phyloP scores from a whole-genome alignment of 192 early-diverging fungal genomes.

The Dissophora globulifera region DNA sequence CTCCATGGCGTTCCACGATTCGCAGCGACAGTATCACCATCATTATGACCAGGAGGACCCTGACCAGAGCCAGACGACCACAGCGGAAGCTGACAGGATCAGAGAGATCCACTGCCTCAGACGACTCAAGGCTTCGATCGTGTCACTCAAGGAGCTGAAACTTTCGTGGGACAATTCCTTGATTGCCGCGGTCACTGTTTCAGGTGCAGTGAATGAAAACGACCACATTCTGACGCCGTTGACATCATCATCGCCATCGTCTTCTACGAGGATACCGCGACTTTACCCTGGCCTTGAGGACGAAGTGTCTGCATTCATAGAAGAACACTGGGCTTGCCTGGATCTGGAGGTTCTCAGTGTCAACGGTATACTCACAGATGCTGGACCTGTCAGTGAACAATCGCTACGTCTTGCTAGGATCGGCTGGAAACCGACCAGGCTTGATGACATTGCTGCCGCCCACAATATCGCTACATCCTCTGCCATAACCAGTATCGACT shows the following conservation, averaged over 20 bases:
- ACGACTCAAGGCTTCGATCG: constrained; percentile 18
- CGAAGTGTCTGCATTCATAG: constrained; percentile 15
- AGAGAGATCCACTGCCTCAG: constrained; percentile 23
- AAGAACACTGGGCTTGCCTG: constrained; percentile 16
- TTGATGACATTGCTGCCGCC: too few species aligned
- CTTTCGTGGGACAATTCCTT: constrained; percentile 16
- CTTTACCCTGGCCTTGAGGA: constrained; percentile 6
- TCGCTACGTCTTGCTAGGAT: neutral
- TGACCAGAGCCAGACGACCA: neutral
- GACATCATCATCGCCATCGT: neutral
- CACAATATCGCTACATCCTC: too few species aligned
- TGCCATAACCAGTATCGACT: too few species aligned
- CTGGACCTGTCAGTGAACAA: too few species aligned
- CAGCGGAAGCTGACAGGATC: neutral
- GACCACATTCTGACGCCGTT: neutral
- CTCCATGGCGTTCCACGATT: constrained; percentile 5
- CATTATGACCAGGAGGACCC: too few species aligned
- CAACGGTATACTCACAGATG: constrained; percentile 1
- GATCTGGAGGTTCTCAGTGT: constrained; percentile 8
- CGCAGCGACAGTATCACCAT: neutral
- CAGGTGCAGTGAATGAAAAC: too few species aligned
- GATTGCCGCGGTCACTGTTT: neutral
- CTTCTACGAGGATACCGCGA: too few species aligned
- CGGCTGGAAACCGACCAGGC: neutral
- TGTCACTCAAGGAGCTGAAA: constrained; percentile 6